Conservation (phyloP, 495 filamentous ascomycete species). For the Aspergillus biplanus region DNA sequence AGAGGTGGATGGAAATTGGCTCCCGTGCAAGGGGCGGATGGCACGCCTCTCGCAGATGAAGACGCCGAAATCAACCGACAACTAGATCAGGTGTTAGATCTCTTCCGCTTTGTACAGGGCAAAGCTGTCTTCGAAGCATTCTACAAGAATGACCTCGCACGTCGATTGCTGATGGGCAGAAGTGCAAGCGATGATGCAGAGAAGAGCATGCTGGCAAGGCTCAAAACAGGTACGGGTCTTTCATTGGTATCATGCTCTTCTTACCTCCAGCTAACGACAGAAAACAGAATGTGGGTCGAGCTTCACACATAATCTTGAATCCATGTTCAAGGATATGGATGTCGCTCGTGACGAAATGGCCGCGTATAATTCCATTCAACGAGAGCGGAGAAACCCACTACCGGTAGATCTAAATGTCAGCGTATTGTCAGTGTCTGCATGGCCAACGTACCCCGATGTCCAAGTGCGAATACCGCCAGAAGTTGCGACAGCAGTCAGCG, state of each 20-base stretch:
- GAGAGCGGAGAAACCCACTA: conserved; percentile 50
- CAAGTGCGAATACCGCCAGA: conserved; percentile 73
- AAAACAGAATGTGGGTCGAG: conserved; percentile 79
- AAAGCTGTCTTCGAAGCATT: conserved; percentile 98
- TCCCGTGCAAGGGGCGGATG: conserved; percentile 37
- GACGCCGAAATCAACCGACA: conserved; percentile 88
- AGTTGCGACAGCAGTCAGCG: conserved; percentile 66
- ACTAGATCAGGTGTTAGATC: conserved; percentile 85
- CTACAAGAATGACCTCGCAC: conserved; percentile 95
- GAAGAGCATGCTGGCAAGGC: conserved; percentile 85
- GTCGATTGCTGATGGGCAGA: conserved; percentile 83
- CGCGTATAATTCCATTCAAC: conserved; percentile 66
- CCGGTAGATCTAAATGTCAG: conserved; percentile 82
- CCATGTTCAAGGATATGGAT: conserved; percentile 99
- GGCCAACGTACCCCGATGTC: conserved; percentile 89
- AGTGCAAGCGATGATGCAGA: conserved; percentile 95
- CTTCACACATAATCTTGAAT: conserved; percentile 96
- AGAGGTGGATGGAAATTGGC: conserved; percentile 84
- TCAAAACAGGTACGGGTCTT: conserved; percentile 68
- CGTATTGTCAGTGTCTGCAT: conserved; percentile 83
- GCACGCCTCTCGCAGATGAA: conserved; percentile 73
- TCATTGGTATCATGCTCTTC: neutral
- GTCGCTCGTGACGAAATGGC: conserved; percentile 82
- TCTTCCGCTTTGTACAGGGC: conserved; percentile 96
- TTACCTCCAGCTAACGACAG: conserved; percentile 10